A percentile compares a stretch with the other conserved stretches of the same genome.
These are phyloP conservation scores for Benincasa hispida DNA, from an alignment of 306 rosid genomes.

Conservation along the genomic window DNA sequence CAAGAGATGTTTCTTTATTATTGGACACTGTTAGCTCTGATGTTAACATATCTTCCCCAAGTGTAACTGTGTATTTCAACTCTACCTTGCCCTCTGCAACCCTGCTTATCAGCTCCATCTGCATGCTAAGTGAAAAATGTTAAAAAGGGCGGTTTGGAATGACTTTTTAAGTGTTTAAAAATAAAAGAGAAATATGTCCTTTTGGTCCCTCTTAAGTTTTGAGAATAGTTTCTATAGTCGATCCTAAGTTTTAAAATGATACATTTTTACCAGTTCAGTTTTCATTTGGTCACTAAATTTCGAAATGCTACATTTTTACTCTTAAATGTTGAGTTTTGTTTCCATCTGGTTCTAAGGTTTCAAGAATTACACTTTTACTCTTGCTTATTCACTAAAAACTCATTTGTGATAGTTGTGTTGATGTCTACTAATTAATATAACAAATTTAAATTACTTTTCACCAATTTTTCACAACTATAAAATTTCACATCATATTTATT, in stretches of 20 bases:
- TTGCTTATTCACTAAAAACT: too few relatives aligned
- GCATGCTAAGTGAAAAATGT: too few relatives aligned
- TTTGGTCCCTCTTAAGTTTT: too few relatives aligned
- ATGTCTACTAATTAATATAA: too few relatives aligned
- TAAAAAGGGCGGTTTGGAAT: too few relatives aligned
- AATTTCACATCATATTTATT: neutral
- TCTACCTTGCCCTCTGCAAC: slow-evolving; percentile 29
- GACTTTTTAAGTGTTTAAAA: too few relatives aligned
- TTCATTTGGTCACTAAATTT: too few relatives aligned
- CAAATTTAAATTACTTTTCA: neutral
- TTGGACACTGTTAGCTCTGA: slow-evolving; percentile 50
- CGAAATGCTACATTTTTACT: neutral
- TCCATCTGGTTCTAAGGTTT: neutral
- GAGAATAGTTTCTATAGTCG: too few relatives aligned
- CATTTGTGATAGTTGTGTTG: too few relatives aligned
- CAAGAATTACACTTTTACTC: too few relatives aligned
- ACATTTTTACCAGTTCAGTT: too few relatives aligned
- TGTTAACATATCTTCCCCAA: slow-evolving; percentile 37
- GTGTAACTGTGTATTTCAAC: slow-evolving; percentile 49
- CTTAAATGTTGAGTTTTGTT: neutral
- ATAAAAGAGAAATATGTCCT: too few relatives aligned
- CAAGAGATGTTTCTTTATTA: slow-evolving; percentile 33
- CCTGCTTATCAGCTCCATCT: slow-evolving; percentile 48
- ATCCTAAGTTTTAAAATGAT: neutral
- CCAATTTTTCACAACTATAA: neutral